Evolutionary conservation across 2,329 filamentous ascomycete species (phyloP), one percentile per base, ranked within the genome.

Genomic region (Balansia obtecta): DNA sequence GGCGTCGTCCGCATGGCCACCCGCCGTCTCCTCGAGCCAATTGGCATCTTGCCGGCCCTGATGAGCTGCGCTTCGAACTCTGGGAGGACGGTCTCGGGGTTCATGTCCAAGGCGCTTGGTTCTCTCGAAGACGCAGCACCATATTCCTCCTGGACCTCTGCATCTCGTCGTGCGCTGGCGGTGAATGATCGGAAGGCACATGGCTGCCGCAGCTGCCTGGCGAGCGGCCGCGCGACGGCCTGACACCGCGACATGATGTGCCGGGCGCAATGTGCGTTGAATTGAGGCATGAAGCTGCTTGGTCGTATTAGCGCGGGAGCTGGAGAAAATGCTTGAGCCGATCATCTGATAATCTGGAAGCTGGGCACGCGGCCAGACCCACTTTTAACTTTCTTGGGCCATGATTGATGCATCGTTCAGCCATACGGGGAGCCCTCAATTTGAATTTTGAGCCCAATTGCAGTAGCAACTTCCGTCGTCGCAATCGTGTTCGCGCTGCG

Each of bases 11-110:
- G 80, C 53, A 90, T 67, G 30, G 86, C 86, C 30, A 82, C 79
- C 64, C 91, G 84, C 55, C 90, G 84, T 73, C 90, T 81, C 59
- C 90, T 82, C 44, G 89, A 95, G 47, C 90, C 90, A 60, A 95
- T 73, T 48, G 88, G 88, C 54, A 79, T 75, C 43, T 81, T 75
- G 50, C 86, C 84, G 56, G 77, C 71, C 63, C 79, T 79, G 61
- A 89, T 71, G 49, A 95, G 75, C 68, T 93, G 86, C 52, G 82
- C 74, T 55, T 69, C 67, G 50, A 66, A 67, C 52, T 66, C 63
- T 44, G 66, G 80, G 42, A 79, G 75, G 27, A 86, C 85, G n/a
- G 79, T 81, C 54, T 78, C 72, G n/a, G 83, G 85, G 63, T 88
- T 79, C 57, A 80, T 68, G 57, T 75, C 69, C 55, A 68, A 64